These are phyloP conservation scores for Pseudoscleropodium purum DNA, from an alignment of 225 moss, liverwort and hornwort genomes.

Conservation along the genomic window DNA sequence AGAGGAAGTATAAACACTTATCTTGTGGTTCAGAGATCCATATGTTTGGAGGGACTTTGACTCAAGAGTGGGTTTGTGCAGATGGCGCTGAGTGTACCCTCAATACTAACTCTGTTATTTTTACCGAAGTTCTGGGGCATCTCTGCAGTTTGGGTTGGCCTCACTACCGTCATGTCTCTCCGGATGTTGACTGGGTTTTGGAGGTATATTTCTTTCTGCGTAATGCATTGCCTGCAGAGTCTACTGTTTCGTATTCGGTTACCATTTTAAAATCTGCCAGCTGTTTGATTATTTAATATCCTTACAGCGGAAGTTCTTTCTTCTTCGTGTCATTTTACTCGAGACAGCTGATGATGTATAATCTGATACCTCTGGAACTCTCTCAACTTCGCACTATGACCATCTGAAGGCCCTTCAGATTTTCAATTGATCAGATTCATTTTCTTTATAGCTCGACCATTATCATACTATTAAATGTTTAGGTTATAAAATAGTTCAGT, in stretches of 20 bases:
- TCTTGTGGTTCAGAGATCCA: background rate
- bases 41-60: background rate
- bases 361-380: background rate
- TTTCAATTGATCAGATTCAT: background rate
- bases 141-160: slow-evolving; percentile 37
- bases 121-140: slow-evolving; percentile 34
- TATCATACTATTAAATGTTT: background rate
- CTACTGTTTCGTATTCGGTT: background rate
- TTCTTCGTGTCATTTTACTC: background rate
- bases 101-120: slow-evolving; percentile 3
- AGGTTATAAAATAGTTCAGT: background rate
- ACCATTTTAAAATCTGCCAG: background rate
- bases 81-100: slow-evolving; percentile 35
- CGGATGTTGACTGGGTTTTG: slow-evolving; percentile 32
- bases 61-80: slow-evolving; percentile 1
- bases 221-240: background rate
- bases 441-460: background rate
- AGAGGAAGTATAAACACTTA: background rate
- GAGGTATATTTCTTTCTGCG: slow-evolving; percentile 13
- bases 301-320: background rate
- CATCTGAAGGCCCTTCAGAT: background rate
- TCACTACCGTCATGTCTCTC: slow-evolving; percentile 31
- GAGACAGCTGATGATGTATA: background rate
- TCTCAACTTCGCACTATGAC: background rate
- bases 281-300: background rate